Conservation (phyloP, 768 basidiomycete genomes). For the Collybia sordida region DNA sequence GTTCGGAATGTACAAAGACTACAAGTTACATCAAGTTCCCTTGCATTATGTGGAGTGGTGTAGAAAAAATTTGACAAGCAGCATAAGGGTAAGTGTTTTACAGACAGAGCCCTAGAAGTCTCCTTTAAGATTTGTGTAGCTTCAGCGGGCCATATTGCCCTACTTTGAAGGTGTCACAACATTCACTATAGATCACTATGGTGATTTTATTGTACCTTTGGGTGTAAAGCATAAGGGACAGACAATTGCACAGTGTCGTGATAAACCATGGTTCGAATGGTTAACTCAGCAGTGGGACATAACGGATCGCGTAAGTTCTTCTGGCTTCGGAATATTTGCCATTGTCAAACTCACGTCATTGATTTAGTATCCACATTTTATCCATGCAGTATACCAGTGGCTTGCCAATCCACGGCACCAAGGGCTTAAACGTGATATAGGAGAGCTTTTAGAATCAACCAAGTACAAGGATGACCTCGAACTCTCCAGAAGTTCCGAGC, state of each 20-base stretch:
- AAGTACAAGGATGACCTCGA: slow-evolving; percentile 8
- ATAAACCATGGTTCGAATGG: slow-evolving; percentile 7
- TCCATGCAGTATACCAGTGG: slow-evolving; percentile 4
- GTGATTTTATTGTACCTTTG: slow-evolving; percentile 7
- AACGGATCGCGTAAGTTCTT: slow-evolving; percentile 1
- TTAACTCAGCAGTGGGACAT: background rate
- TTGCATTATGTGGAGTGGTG: slow-evolving; percentile 11
- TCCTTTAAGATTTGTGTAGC: too few species aligned
- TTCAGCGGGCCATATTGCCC: too few species aligned
- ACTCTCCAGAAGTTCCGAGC: background rate
- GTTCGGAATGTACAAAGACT: slow-evolving; percentile 4
- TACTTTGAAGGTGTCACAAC: too few species aligned
- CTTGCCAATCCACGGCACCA: slow-evolving; percentile 4
- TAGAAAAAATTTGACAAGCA: background rate
- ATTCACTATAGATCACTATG: background rate
- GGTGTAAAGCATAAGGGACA: slow-evolving; percentile 7
- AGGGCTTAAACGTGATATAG: slow-evolving; percentile 6
- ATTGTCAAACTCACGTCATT: background rate
- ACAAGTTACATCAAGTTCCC: slow-evolving; percentile 7
- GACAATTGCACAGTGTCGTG: slow-evolving; percentile 5
- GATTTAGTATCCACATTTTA: slow-evolving; percentile 6
- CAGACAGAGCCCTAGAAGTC: too few species aligned
- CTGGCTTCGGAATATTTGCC: background rate
- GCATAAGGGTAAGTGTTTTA: background rate
- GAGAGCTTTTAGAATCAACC: background rate